Evolutionary conservation across 176 grass and related monocot species (phyloP).

Genomic region (Oryza officinalis): DNA sequence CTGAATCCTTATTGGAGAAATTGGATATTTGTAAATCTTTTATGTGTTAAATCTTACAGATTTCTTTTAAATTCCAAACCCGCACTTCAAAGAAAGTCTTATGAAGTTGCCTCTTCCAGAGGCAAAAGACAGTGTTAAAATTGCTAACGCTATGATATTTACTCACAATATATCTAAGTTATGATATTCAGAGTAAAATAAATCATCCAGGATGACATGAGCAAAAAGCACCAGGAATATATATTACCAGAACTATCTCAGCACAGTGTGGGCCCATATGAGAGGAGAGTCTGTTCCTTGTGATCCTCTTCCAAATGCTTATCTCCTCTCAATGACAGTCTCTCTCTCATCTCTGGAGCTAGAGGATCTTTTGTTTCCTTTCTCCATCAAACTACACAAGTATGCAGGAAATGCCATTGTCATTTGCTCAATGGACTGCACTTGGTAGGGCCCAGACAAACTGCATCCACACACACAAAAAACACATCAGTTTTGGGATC

Average conservation of each 20-base stretch:
- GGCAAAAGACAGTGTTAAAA: neutral
- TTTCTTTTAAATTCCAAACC: neutral
- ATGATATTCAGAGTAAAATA: neutral
- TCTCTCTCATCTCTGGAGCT: constrained; percentile 8
- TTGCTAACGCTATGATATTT: neutral
- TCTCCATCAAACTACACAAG: constrained; percentile 25
- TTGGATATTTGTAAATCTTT: neutral
- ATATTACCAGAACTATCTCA: constrained; percentile 40
- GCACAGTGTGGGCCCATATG: constrained; percentile 17
- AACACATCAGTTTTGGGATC: constrained; percentile 25
- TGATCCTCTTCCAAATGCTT: constrained; percentile 31
- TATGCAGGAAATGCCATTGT: constrained; percentile 32
- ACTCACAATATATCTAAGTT: neutral
- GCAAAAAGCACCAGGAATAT: constrained; percentile 19
- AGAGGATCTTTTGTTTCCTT: constrained; percentile 37
- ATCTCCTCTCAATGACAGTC: neutral
- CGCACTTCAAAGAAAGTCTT: neutral
- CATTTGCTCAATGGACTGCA: constrained; percentile 4
- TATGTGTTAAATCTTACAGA: neutral
- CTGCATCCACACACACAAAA: neutral
- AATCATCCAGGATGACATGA: constrained; percentile 1
- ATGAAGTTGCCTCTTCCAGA: neutral
- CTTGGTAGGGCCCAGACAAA: constrained; percentile 15
- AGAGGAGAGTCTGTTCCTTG: constrained; percentile 1
- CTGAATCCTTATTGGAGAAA: neutral